Evolutionary conservation across 768 basidiomycete species (phyloP), one percentile per base, ranked within the genome.

Genomic region (Rhodosporidiobolus sp.): DNA sequence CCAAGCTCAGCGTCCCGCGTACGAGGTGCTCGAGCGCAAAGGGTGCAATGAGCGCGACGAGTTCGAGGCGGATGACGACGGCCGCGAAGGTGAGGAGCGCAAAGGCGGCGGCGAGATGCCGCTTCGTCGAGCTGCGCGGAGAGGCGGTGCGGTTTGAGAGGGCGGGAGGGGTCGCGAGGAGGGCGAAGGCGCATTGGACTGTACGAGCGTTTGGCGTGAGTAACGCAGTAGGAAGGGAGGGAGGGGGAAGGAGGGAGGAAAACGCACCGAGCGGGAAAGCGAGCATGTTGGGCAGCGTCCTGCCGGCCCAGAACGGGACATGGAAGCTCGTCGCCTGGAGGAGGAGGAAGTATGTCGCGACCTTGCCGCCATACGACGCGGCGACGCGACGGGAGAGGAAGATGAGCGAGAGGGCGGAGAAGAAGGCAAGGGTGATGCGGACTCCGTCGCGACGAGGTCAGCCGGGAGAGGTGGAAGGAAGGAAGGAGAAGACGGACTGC

Each of bases 281-380:
- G 72, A 94, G 88, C 88, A 93, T 95, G 80, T 98, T 99, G 2
- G 96, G 95, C 12, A 98, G 81, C 0, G 95, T 96, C 65, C 96
- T 83, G 4, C 93, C 88, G 84, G 93, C 91, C 89, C 92, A 98
- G 80, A 92, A 99, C 12, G 88, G 88, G 10, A 94, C 79, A 79
- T 98, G 96, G 79, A 96, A 98, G 78, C 95, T 93, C 0, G 89
- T 87, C 74, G 87, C 84, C 7, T 87, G 87, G n/a, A 96, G 79
- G 0, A 94, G 72, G 2, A 86, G 80, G 79, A 89, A 95, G 77
- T 86, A 84, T 24, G 84, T 77, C 22, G 87, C 83, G 0, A 88
- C 85, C 6, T 80, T 79, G 3, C 83, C 80, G 24, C 90, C 92
- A 75, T 89, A 95, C 28, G 89, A 86, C 19, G 81, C 80, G 0